Base-by-base conservation (phyloP, 768 basidiomycete genomes). In the Pleurotus giganteus region DNA sequence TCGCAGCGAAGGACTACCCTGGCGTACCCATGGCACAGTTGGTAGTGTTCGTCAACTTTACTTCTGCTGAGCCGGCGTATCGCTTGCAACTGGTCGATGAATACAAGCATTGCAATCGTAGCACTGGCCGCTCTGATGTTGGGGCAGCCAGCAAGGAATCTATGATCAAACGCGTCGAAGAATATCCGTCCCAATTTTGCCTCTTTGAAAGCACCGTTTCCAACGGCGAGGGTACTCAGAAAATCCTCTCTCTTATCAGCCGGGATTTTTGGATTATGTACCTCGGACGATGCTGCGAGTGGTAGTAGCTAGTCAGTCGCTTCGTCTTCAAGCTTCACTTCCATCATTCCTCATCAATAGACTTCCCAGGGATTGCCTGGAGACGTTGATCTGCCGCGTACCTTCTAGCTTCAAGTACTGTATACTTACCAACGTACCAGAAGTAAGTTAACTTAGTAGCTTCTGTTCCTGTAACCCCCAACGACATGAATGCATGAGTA, bases 91-190 rank as follows among this genome's bases (percentile, higher is more conserved):
- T 63, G n/a, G n/a, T 75, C 7, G 49, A 57, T 13, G 64, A 63
- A 11, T 63, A 65, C 23, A 65, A 63, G n/a, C 51, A 63, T 23
- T 42, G 46, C 6, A 63, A 62, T 2, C 64, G 65, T 21, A 50
- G 50, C 19, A 70, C n/a, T n/a, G n/a, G n/a, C n/a, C n/a, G n/a
- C n/a, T n/a, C n/a, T n/a, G n/a, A n/a, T n/a, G n/a, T 69, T 43
- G 60, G 66, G n/a, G 66, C 66, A 53, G 70, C 69, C 29, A 63
- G 72, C 13, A 71, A 70, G 58, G 69, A 72, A n/a, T 67, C 66
- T 21, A 56, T 73, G 2, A 56, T 76, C 51, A 69, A 74, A 55
- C 65, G 69, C 41, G 71, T 66, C 21, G 57, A 63, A 37, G 58
- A 65, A n/a, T 61, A 71, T 59, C 69, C 67, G 13, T 69, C 64